Evolutionary conservation across 139 green algal genomes (phyloP).

Genomic region (Microglena sp.): DNA sequence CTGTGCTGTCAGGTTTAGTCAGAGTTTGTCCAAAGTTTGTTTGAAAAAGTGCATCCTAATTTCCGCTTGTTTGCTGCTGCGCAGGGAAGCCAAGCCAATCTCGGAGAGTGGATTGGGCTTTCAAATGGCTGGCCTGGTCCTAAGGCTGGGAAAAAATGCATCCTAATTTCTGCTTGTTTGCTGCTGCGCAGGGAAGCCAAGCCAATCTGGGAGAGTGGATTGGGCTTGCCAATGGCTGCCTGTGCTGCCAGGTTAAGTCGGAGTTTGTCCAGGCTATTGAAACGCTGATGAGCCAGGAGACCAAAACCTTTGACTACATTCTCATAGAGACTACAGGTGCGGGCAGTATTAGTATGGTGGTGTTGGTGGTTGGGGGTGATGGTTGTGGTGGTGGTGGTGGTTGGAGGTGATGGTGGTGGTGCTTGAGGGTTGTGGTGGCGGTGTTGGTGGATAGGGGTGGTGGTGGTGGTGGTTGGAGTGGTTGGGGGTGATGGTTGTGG

Average conservation of each 20-base stretch:
- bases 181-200: slow-evolving; percentile 5
- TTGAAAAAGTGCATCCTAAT: no score
- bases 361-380: no score
- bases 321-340: slow-evolving; percentile 82
- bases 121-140: no score
- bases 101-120: not conserved
- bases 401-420: not conserved
- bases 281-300: slow-evolving; percentile 18
- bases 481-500: not conserved
- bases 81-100: not conserved
- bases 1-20: slow-evolving; percentile 85
- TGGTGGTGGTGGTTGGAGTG: not conserved
- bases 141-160: no score
- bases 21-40: slow-evolving; percentile 84
- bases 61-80: no score
- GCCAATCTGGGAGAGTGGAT: slow-evolving; percentile 62
- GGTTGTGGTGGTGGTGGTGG: not conserved
- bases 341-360: slow-evolving; percentile 2
- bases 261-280: slow-evolving; percentile 69
- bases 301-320: slow-evolving; percentile 69
- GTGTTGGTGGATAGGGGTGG: not conserved
- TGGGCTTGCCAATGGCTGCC: slow-evolving; percentile 93
- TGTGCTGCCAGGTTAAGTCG: slow-evolving; percentile 93
- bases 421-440: not conserved
- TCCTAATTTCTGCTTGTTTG: no score